These are phyloP conservation scores for Fusarium proliferatum DNA, from an alignment of 2,329 filamentous ascomycete species.

Conservation along the genomic window DNA sequence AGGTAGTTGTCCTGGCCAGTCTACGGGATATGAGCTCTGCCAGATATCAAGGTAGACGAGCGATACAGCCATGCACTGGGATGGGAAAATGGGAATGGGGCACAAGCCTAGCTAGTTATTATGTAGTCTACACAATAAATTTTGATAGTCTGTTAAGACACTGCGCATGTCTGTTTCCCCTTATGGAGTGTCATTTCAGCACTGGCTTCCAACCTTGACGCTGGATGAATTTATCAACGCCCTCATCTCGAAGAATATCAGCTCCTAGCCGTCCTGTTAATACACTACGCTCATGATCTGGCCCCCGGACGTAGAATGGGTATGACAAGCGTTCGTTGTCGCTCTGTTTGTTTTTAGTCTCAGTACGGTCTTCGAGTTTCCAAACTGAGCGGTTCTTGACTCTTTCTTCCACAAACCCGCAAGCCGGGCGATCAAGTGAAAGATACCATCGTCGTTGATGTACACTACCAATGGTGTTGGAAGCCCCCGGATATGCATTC, in stretches of 20 bases:
- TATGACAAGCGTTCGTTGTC: conserved; percentile 54
- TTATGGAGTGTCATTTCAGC: conserved; percentile 45
- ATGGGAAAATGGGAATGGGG: conserved; percentile 7
- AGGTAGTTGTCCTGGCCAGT: conserved; percentile 2
- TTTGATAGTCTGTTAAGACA: not conserved
- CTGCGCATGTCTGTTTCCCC: not conserved
- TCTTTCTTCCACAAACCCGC: conserved; percentile 63
- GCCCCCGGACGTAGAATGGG: conserved; percentile 71
- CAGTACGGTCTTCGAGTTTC: conserved; percentile 4
- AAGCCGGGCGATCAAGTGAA: conserved; percentile 68
- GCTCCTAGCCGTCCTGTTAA: conserved; percentile 70
- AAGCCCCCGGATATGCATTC: conserved; percentile 75
- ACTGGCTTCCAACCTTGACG: conserved; percentile 70
- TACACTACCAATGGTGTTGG: conserved; percentile 73
- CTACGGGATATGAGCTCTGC: conserved; percentile 8
- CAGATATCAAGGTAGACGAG: conserved; percentile 27
- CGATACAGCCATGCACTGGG: conserved; percentile 20
- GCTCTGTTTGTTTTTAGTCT: not conserved
- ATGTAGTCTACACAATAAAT: conserved; percentile 32
- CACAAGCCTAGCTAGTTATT: conserved; percentile 20
- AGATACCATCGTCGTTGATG: conserved; percentile 76
- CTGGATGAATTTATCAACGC: conserved; percentile 65
- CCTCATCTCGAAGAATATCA: conserved; percentile 72
- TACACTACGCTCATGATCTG: conserved; percentile 72
- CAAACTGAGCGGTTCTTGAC: conserved; percentile 31